Base-by-base conservation (phyloP, 1,139 yeast species). In the Saccharomyces hybrid region DNA sequence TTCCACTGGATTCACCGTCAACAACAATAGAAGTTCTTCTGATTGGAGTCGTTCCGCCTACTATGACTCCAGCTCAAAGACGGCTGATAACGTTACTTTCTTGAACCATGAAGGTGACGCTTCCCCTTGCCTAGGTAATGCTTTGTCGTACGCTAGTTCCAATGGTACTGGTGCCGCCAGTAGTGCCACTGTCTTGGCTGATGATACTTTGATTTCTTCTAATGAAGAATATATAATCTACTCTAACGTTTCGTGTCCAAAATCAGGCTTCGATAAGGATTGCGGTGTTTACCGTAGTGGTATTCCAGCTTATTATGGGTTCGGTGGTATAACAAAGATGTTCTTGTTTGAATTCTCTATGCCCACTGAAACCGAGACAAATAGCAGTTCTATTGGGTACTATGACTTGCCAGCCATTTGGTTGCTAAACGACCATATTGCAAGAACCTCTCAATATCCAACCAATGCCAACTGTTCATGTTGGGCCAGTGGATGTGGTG, bases 401-500 rank as follows among this genome's bases (percentile, higher is more conserved):
- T 71, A 73, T 52, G 85, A 85, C 69, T 77, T 85, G 85, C 90
- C 93, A 51, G 91, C 90, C 54, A 80, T 85, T 62, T 85, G 93
- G 70, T 74, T 85, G 63, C 73, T 85, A 68, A 85, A 85, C 67
- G 88, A 88, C 54, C 81, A 83, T 70, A 83, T 85, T 64, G 87
- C 91, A 70, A 82, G 93, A 78, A 85, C 91, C 55, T 76, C 87
- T 53, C 91, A 85, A 73, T 85, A 85, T 69, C 81, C 82, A 57
- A 77, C 81, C 49, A 78, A 78, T 60, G 69, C 76, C 51, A 75
- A 78, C 60, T 85, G 91, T 71, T 84, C 90, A 28, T 83, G 91
- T 68, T 85, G 93, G 91, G 73, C 77, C 46, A 75, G 84, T 52
- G 90, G 90, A 13, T 84, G 91, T 73, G 93, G 95, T 72, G 93